These are phyloP conservation scores for Neurospora sp. DNA, from an alignment of 495 filamentous ascomycete species.

Conservation along the genomic window DNA sequence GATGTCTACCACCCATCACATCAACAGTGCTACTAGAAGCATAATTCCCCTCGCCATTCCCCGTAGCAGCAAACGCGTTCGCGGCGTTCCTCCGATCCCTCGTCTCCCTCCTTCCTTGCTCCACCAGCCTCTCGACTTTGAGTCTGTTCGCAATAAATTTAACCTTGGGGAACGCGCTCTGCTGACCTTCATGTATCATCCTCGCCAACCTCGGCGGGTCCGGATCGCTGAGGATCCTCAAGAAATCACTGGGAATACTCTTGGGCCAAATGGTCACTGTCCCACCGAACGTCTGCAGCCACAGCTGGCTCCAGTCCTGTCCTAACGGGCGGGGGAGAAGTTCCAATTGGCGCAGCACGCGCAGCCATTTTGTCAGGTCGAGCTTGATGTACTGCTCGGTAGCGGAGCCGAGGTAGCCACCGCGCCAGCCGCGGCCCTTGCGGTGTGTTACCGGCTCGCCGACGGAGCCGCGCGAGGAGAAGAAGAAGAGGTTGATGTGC, in stretches of 20 bases:
- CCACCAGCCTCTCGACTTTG: constrained; percentile 70
- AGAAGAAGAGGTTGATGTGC: constrained; percentile 97
- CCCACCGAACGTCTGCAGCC: constrained; percentile 88
- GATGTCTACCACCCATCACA: not conserved
- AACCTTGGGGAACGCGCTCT: constrained; percentile 78
- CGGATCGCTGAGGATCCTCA: constrained; percentile 77
- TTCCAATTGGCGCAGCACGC: constrained; percentile 84
- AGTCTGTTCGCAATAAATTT: constrained; percentile 83
- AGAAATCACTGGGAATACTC: constrained; percentile 61
- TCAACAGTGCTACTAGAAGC: not conserved
- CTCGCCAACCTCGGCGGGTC: constrained; percentile 59
- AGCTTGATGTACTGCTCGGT: constrained; percentile 91
- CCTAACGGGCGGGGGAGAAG: constrained; percentile 82
- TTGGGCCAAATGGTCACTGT: constrained; percentile 95
- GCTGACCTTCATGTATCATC: constrained; percentile 84
- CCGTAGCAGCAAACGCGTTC: not conserved
- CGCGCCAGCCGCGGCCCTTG: constrained; percentile 87
- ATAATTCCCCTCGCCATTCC: not conserved
- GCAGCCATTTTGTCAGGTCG: constrained; percentile 93
- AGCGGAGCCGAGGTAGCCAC: constrained; percentile 86
- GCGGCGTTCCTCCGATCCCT: constrained; percentile 33
- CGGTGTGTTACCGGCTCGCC: constrained; percentile 92
- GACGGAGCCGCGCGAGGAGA: constrained; percentile 82
- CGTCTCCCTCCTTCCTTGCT: constrained; percentile 57
- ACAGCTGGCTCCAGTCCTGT: constrained; percentile 93